Evolutionary conservation across 768 basidiomycete genomes (phyloP), one percentile per base, ranked within the genome.

Genomic region (Tulasnella sp.): DNA sequence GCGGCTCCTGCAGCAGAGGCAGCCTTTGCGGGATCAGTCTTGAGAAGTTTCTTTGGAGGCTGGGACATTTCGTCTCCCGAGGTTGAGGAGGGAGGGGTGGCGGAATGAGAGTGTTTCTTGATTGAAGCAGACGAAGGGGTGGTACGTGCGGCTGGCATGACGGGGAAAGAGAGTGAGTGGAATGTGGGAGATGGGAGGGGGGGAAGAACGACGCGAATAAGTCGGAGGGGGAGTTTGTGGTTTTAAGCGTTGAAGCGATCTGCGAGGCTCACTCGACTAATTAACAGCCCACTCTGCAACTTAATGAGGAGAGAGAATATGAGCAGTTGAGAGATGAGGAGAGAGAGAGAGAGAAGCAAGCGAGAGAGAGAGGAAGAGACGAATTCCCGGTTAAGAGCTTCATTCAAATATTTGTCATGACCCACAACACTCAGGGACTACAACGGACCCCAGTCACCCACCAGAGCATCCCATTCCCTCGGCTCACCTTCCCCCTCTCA

Each of bases 181-280:
- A 37, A 68, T 19, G 42, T 71, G 70, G 42, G 38, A 40, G 36
- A 31, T n/a, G 45, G 36, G 40, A 45, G 31, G 69, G 42, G 40
- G 73, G 73, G 73, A 67, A 67, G 45, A 67, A 74, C 54, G 73
- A 38, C 73, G 73, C 73, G 73, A 74, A 74, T 74, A 74, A 74
- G 73, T 74, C 73, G 73, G 73, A 52, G 37, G 25, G 73, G 34
- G 37, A 17, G 17, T 52, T 25, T 34, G 11, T 38, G 36, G 69
- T 70, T 42, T 38, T 38, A 70, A 70, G 37, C 36, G 40, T 38
- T 42, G 69, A 38, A 34, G 25, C 19, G 36, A 70, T 42, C 40
- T 70, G 69, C 37, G 22, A 22, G 14, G n/a, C n/a, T n/a, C n/a
- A n/a, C n/a, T n/a, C n/a, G 6, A 7, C 69, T 70, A 38, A 70